Evolutionary conservation across 345 rosid species (phyloP).

Genomic region (Diplotaxis tenuifolia): DNA sequence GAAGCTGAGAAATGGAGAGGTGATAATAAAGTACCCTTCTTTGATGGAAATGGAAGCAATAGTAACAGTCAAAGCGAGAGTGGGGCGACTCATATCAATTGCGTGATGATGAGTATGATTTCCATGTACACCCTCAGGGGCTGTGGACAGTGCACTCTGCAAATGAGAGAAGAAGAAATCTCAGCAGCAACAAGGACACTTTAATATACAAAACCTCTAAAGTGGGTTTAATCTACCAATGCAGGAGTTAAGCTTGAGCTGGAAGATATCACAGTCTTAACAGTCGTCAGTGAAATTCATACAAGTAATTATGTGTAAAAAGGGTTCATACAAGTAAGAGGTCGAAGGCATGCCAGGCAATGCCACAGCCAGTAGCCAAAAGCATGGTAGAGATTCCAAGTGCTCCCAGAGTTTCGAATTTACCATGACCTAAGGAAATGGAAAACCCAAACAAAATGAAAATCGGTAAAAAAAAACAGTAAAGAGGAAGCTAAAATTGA

Average conservation of each 20-base stretch:
- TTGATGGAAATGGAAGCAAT: conserved; percentile 73
- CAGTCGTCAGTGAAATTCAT: too few species aligned
- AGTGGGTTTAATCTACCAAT: too few species aligned
- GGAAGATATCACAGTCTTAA: too few species aligned
- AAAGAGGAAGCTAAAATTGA: not conserved
- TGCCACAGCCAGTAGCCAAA: conserved; percentile 82
- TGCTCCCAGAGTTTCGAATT: conserved; percentile 90
- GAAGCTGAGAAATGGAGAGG: not conserved
- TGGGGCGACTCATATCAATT: conserved; percentile 74
- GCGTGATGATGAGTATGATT: conserved; percentile 63
- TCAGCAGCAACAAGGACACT: not conserved
- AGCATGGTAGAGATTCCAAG: conserved; percentile 93
- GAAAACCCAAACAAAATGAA: not conserved
- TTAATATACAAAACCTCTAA: not conserved
- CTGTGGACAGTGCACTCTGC: conserved; percentile 53
- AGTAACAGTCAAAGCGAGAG: conserved; percentile 75
- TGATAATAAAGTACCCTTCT: conserved; percentile 58
- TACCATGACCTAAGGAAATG: conserved; percentile 69
- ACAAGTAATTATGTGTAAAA: too few species aligned
- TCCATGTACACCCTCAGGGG: conserved; percentile 45
- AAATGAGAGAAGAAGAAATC: conserved; percentile 21
- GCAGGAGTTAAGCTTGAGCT: too few species aligned
- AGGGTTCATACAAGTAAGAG: conserved; percentile 51
- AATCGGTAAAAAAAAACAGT: not conserved
- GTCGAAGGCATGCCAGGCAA: conserved; percentile 83